Conservation (phyloP, 2,329 filamentous ascomycete species). For the Diaporthe longicolla region DNA sequence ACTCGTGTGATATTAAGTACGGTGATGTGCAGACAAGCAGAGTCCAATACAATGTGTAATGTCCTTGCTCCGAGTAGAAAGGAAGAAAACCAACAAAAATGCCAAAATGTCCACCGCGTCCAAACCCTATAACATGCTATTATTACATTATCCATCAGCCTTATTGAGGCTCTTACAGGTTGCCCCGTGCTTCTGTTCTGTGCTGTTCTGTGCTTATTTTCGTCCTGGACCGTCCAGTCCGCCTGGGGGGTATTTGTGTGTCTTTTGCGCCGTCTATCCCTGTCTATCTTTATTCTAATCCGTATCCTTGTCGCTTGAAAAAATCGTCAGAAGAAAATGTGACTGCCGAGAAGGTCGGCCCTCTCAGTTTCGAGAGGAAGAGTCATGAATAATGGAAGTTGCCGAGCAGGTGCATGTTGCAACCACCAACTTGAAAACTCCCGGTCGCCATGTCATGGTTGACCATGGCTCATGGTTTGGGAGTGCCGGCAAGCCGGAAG, state of each 20-base stretch:
- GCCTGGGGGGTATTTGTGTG: constrained; percentile 22
- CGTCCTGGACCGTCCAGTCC: constrained; percentile 27
- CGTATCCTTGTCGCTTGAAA: constrained; percentile 26
- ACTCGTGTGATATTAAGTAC: constrained; percentile 17
- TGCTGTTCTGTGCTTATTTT: not conserved
- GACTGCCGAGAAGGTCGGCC: not conserved
- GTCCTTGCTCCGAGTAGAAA: not conserved
- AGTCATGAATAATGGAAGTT: not conserved
- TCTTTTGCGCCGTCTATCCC: constrained; percentile 38
- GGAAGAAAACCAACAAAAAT: not conserved
- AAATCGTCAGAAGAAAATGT: not conserved
- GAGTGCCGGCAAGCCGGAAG: not conserved
- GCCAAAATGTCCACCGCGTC: constrained; percentile 3
- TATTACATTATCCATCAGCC: constrained; percentile 29
- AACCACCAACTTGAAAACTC: not conserved
- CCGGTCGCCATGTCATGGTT: not conserved
- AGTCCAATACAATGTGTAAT: constrained; percentile 1
- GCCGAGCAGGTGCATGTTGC: not conserved
- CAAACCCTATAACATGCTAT: constrained; percentile 7
- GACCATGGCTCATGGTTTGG: not conserved
- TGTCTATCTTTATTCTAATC: constrained; percentile 25
- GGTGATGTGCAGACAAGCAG: constrained; percentile 19
- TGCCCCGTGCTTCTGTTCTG: constrained; percentile 10
- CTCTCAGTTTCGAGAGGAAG: not conserved
- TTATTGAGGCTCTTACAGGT: constrained; percentile 13